Evolutionary conservation across 495 filamentous ascomycete genomes (phyloP), one percentile per base, ranked within the genome.

Genomic region (Penicillium daleae): DNA sequence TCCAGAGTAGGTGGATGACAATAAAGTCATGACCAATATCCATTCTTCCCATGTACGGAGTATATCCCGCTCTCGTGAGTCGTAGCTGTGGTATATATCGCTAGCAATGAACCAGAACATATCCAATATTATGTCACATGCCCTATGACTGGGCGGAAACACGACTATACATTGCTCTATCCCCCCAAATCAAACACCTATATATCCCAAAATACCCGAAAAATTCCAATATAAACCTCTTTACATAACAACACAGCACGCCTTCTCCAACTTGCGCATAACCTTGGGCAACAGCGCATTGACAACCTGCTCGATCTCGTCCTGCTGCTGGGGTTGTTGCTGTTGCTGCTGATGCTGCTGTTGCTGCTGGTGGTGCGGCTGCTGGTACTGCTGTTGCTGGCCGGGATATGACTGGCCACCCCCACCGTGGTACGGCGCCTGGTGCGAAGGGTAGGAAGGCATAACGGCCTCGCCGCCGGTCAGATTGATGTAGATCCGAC

Each of bases 171-270:
- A 50, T 29, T 3, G 13, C 46, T 15, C 46, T 50, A 27, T 17
- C 5, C 46, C 12, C 46, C 24, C 17, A 29, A 44, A 9, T 9
- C 2, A 26, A 29, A 29, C 6, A 49, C 22, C 52, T 8, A 54
- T 31, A 56, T 44, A 8, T 31, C 29, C 31, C 32, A 33, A 33
- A 17, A 46, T 50, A 13, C 57, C 49, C 42, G 44, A 56, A 62
- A 46, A 53, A 42, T 12, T 17, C 55, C 49, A 57, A 56, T 10
- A 42, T 22, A 51, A 51, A 44, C 46, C 40, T 29, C 39, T 55
- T 81, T 79, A 96, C 91, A 94, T 94, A 62, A 96, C 86, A 19
- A 87, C 75, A 80, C 92, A 96, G 73, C 92, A 90, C 59, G 82
- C 84, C 72, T 82, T 87, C 71, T 84, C 85, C 56, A 92, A 73